A percentile compares a stretch with the other conserved stretches of the same genome.
Evolutionary conservation across 2,329 filamentous ascomycete genomes (phyloP).

Genomic region (Salinomyces thailandicus): DNA sequence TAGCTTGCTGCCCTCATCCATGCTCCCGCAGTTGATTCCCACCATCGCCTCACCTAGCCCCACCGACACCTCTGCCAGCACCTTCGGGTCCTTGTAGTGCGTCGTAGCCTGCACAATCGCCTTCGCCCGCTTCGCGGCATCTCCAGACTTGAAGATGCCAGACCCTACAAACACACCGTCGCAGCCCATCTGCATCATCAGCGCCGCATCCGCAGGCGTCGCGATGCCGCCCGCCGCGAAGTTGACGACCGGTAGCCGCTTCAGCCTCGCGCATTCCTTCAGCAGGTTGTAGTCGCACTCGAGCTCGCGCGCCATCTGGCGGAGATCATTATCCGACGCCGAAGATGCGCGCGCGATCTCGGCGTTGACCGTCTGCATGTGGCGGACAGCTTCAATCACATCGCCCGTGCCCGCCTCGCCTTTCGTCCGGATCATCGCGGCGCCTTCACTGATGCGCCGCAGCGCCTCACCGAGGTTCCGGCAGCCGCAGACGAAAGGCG

Average conservation of each 20-base stretch:
- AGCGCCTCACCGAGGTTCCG: constrained; percentile 89
- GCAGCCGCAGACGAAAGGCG: constrained; percentile 94
- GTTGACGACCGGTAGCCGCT: constrained; percentile 88
- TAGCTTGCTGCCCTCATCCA: constrained; percentile 72
- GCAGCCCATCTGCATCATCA: constrained; percentile 99
- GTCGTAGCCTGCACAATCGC: constrained; percentile 93
- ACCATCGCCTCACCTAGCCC: constrained; percentile 97
- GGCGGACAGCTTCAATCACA: constrained; percentile 89
- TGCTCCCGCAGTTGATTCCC: constrained; percentile 73
- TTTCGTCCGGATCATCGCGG: constrained; percentile 98
- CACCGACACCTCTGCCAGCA: constrained; percentile 76
- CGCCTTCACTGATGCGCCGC: constrained; percentile 80
- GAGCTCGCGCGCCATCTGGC: constrained; percentile 70
- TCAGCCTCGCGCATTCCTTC: constrained; percentile 75
- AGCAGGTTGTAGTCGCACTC: constrained; percentile 69
- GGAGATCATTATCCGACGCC: constrained; percentile 61
- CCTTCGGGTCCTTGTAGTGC: constrained; percentile 74
- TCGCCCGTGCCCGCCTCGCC: constrained; percentile 96
- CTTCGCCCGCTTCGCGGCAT: constrained; percentile 79
- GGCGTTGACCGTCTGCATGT: constrained; percentile 81
- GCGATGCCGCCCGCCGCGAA: constrained; percentile 98
- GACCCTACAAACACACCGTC: constrained; percentile 96
- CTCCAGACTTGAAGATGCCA: constrained; percentile 94
- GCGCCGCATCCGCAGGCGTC: constrained; percentile 90
- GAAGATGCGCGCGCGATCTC: constrained; percentile 65